phyloP scores from a whole-genome alignment of 176 grass and related monocot species.

The Eremochloa ophiuroides region DNA sequence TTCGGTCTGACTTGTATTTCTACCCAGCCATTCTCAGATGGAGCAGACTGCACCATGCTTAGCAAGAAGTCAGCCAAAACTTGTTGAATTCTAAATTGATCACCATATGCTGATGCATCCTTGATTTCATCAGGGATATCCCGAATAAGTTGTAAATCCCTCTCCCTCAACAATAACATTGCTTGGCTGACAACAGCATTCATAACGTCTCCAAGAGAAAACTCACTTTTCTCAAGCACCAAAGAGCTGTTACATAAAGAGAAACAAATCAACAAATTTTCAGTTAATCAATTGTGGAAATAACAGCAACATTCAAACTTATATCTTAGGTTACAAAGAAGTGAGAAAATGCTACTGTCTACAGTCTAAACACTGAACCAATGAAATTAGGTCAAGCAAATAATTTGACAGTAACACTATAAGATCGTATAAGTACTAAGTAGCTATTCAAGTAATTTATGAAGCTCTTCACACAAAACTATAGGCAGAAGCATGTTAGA shows the following conservation, averaged over 20 bases:
- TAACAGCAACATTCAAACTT: background rate
- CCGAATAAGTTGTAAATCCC: conserved; percentile 81
- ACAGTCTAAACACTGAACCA: background rate
- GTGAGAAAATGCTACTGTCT: background rate
- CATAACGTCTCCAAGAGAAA: conserved; percentile 74
- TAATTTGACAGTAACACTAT: background rate
- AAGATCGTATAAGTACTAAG: background rate
- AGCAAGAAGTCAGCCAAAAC: conserved; percentile 88
- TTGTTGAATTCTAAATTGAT: conserved; percentile 95
- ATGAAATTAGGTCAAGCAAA: background rate
- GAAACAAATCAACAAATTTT: conserved; percentile 16
- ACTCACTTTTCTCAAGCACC: conserved; percentile 79
- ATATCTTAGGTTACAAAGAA: background rate
- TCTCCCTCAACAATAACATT: conserved; percentile 91
- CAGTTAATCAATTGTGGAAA: background rate
- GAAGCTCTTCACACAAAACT: conserved; percentile 1
- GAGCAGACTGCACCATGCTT: conserved; percentile 77
- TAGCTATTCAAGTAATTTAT: conserved; percentile 15
- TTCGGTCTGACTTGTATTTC: conserved; percentile 90
- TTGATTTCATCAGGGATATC: conserved; percentile 99
- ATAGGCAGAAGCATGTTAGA: background rate
- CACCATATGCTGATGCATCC: conserved; percentile 64
- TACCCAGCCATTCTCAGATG: conserved; percentile 78
- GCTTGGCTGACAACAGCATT: conserved; percentile 97
- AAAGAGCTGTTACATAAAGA: conserved; percentile 60